A percentile compares a stretch with the other conserved stretches of the same genome.
Evolutionary conservation across 2,329 filamentous ascomycete species (phyloP).

Genomic region (Monilinia polystroma): DNA sequence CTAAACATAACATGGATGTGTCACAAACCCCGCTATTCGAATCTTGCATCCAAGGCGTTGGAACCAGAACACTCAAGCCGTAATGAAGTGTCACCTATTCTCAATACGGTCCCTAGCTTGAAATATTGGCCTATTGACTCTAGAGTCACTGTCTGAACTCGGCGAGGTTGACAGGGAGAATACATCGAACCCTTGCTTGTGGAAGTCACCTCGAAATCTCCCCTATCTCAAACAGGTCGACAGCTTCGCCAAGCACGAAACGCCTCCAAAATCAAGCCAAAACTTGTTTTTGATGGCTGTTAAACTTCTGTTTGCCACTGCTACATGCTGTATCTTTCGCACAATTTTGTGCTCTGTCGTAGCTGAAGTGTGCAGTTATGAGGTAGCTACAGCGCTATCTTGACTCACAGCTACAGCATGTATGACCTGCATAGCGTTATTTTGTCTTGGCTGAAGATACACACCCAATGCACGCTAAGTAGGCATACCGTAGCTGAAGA

Average conservation of each 20-base stretch:
- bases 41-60: not conserved
- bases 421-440: no score
- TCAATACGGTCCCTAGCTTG: not conserved
- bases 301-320: not conserved
- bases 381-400: not conserved
- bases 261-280: no score
- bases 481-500: no score
- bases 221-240: not conserved
- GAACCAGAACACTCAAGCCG: not conserved
- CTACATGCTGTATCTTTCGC: not conserved
- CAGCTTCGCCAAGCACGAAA: not conserved
- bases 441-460: not conserved
- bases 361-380: not conserved
- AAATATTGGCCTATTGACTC: not conserved
- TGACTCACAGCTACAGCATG: no score
- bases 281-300: not conserved
- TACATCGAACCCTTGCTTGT: not conserved
- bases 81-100: constrained; percentile 11
- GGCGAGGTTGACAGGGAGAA: not conserved
- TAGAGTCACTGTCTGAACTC: no score
- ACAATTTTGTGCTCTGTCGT: not conserved
- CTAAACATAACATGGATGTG: not conserved
- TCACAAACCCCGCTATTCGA: not conserved
- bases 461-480: no score
- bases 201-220: no score